phyloP scores from a whole-genome alignment of 2,329 filamentous ascomycete genomes.

The Ustulina deusta region DNA sequence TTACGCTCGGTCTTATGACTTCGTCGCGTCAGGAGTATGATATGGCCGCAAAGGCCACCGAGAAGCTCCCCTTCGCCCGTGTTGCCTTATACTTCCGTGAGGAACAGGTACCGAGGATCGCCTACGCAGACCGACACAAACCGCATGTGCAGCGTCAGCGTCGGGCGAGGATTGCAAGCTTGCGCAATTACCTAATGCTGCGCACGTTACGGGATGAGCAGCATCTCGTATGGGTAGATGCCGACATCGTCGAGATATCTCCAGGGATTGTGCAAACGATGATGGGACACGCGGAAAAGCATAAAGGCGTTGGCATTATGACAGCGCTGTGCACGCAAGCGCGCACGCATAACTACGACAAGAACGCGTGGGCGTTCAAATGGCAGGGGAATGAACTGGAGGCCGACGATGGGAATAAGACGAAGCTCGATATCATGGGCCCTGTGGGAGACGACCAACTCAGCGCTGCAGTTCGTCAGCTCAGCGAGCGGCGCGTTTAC shows the following conservation, averaged over 20 bases:
- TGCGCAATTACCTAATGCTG: conserved; percentile 53
- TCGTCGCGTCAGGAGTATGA: conserved; percentile 46
- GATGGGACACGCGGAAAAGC: conserved; percentile 46
- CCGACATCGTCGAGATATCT: conserved; percentile 53
- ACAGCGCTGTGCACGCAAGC: conserved; percentile 52
- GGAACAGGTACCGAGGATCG: conserved; percentile 37
- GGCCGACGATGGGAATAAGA: conserved; percentile 4
- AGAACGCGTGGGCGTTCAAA: conserved; percentile 52
- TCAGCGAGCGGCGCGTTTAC: conserved; percentile 43
- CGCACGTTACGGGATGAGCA: conserved; percentile 49
- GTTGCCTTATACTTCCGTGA: conserved; percentile 43
- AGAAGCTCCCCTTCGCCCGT: conserved; percentile 46
- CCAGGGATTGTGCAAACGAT: conserved; percentile 50
- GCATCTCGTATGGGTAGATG: conserved; percentile 54
- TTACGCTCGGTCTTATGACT: conserved; percentile 48
- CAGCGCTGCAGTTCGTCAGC: conserved; percentile 36
- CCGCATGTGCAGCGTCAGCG: conserved; percentile 45
- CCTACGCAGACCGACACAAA: conserved; percentile 44
- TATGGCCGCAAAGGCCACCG: conserved; percentile 41
- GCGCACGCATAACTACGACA: conserved; percentile 52
- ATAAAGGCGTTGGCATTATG: conserved; percentile 48
- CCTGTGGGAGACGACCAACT: conserved; percentile 42
- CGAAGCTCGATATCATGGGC: conserved; percentile 37
- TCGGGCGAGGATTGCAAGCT: conserved; percentile 46
- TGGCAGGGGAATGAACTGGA: conserved; percentile 1